A percentile compares a stretch with the other conserved stretches of the same genome.
Evolutionary conservation across 208 protist species (phyloP).

Genomic region (Angomonas deanei): DNA sequence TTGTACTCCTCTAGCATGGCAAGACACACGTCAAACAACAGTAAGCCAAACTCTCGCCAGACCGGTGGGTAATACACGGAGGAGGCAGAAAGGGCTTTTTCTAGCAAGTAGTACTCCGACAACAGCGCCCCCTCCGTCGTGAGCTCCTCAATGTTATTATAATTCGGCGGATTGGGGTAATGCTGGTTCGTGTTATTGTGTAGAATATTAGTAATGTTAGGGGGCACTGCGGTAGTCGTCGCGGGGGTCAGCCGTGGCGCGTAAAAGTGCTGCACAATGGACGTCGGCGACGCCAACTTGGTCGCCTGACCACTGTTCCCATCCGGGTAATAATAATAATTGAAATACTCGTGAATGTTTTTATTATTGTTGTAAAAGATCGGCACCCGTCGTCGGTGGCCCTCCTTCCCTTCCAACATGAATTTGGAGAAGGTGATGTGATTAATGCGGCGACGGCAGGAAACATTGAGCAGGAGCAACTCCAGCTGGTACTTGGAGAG

Average conservation of each 20-base stretch:
- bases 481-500: slow-evolving; percentile 46
- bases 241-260: neutral
- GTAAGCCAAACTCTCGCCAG: slow-evolving; percentile 82
- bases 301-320: neutral
- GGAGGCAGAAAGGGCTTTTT: slow-evolving; percentile 61
- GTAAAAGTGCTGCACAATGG: too few relatives aligned
- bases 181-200: too few relatives aligned
- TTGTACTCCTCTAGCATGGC: slow-evolving; percentile 79
- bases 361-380: slow-evolving; percentile 5
- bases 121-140: slow-evolving; percentile 48
- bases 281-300: too few relatives aligned
- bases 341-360: neutral
- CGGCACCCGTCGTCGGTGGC: too few relatives aligned
- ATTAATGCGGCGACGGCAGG: slow-evolving; percentile 49
- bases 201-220: neutral
- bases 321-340: neutral
- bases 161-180: neutral
- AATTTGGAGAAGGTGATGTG: slow-evolving; percentile 13
- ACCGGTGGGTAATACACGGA: slow-evolving; percentile 16
- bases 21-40: slow-evolving; percentile 83
- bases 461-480: slow-evolving; percentile 55
- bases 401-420: too few relatives aligned
- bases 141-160: slow-evolving; percentile 16
- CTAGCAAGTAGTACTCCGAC: slow-evolving; percentile 75
- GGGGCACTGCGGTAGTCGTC: neutral